These are phyloP conservation scores for Phytophthora pistaciae DNA, from an alignment of 352 stramenopile species.

Conservation along the genomic window DNA sequence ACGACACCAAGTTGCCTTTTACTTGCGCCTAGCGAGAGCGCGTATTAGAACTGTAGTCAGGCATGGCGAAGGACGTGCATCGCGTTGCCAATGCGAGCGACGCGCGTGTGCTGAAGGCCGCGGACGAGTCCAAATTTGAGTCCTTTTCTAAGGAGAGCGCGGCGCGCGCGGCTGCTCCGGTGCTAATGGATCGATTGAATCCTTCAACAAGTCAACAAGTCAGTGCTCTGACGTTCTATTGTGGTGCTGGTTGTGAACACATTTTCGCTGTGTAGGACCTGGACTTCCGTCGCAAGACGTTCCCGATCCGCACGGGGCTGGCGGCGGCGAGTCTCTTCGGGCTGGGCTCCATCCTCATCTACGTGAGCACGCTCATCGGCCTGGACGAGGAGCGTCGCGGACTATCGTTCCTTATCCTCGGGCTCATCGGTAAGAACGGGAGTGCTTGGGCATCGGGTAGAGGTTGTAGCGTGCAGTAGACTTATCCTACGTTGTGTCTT, in stretches of 20 bases:
- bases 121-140: slow-evolving; percentile 41
- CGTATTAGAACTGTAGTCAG: not conserved
- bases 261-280: slow-evolving; percentile 26
- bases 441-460: not conserved
- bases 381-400: slow-evolving; percentile 79
- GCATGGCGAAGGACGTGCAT: slow-evolving; percentile 69
- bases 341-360: slow-evolving; percentile 80
- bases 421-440: slow-evolving; percentile 65
- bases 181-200: slow-evolving; percentile 16
- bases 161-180: slow-evolving; percentile 33
- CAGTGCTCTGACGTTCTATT: not conserved
- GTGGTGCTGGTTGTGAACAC: not conserved
- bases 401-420: slow-evolving; percentile 82
- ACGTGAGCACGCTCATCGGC: slow-evolving; percentile 77
- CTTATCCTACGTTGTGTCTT: not conserved
- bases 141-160: slow-evolving; percentile 48
- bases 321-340: slow-evolving; percentile 76
- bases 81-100: slow-evolving; percentile 42
- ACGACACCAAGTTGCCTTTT: not conserved
- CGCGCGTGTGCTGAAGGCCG: slow-evolving; percentile 42
- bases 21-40: not conserved
- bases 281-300: slow-evolving; percentile 57
- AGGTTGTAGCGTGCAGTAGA: no score
- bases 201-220: no score
- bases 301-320: slow-evolving; percentile 80